Base-by-base conservation (phyloP, 2,329 filamentous ascomycete species). In the Sporothrix euskadiensis region DNA sequence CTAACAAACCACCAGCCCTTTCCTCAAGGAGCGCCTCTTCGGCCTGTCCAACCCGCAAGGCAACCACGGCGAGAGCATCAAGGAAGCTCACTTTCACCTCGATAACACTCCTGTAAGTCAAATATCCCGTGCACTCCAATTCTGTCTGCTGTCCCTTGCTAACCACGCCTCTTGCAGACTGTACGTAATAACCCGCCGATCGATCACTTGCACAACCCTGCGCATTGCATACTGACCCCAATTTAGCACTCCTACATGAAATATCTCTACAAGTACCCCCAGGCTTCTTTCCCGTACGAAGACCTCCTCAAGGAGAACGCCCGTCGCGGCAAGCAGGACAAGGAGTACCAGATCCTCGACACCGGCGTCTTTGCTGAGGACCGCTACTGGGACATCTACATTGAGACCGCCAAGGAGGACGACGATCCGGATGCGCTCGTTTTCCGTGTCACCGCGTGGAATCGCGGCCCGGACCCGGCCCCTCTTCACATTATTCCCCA, bases 201-300 rank as follows among this genome's bases (percentile, higher is more conserved):
- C 7, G 10, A 19, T 26, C 47, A 54, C 47, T 22, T n/a, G 41
- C 47, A 39, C 47, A 8, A 12, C 7, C 41, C 14, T 26, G 19
- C 54, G 7, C n/a, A 54, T 44, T n/a, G 26, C 71, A 71, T 71
- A 44, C 47, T 39, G n/a, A 71, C 73, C 26, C 65, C 57, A 10
- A 16, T 22, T 16, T 81, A 94, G 92, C 94, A 98, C 83, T 97
- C 95, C 39, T 98, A 98, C 85, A 98, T 98, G 95, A 98, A 98
- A 82, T 97, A 91, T 80, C 90, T 98, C 77, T 98, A 98, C 88
- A 98, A 98, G 83, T 97, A 98, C 79, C 96, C 96, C 0, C 95
- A 98, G 83, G 88, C 88, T 78, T 90, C 91, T 76, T 98, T 98
- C 79, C 96, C 95, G 2, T 98, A 98, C 84, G 88, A 98, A 81